Percentiles rank a stretch among this genome's conserved stretches.
These are phyloP conservation scores for Scleromitrula shiraiana DNA, from an alignment of 2,329 filamentous ascomycete genomes.

Conservation along the genomic window DNA sequence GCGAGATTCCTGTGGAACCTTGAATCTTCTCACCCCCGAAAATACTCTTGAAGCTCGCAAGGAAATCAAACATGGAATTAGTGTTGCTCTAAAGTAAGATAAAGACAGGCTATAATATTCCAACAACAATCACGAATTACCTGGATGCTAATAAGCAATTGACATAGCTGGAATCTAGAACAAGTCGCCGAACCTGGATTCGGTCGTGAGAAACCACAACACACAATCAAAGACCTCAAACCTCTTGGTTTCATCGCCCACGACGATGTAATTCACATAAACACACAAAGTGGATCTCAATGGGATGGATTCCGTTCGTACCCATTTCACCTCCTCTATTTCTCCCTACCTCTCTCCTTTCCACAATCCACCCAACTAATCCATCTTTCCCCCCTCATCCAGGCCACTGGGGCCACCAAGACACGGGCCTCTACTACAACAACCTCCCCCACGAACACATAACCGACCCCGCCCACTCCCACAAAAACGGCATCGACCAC, in stretches of 20 bases:
- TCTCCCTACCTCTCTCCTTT: too few species aligned
- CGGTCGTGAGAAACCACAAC: constrained; percentile 10
- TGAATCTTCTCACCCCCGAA: constrained; percentile 39
- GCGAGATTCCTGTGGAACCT: constrained; percentile 35
- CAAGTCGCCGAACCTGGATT: constrained; percentile 16
- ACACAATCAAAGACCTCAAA: constrained; percentile 10
- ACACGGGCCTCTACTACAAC: constrained; percentile 27
- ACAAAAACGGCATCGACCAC: constrained; percentile 20
- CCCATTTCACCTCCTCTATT: background rate
- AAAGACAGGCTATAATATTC: background rate
- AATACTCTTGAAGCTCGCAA: constrained; percentile 33
- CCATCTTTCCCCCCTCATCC: too few species aligned
- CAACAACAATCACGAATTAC: constrained; percentile 7
- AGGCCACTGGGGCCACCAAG: constrained; percentile 28
- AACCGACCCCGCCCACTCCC: constrained; percentile 30
- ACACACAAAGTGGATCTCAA: constrained; percentile 39
- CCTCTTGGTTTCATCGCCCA: constrained; percentile 38
- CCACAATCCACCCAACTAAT: too few species aligned
- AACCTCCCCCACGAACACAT: constrained; percentile 23
- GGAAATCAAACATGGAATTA: constrained; percentile 35
- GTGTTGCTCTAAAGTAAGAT: constrained; percentile 25
- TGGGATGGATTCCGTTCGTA: constrained; percentile 37
- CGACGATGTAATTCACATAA: constrained; percentile 42
- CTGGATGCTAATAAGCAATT: too few species aligned
- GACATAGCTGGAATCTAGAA: constrained; percentile 13